Evolutionary conservation across 768 basidiomycete species (phyloP), one percentile per base, ranked within the genome.

Genomic region (Collybiopsis confluens): DNA sequence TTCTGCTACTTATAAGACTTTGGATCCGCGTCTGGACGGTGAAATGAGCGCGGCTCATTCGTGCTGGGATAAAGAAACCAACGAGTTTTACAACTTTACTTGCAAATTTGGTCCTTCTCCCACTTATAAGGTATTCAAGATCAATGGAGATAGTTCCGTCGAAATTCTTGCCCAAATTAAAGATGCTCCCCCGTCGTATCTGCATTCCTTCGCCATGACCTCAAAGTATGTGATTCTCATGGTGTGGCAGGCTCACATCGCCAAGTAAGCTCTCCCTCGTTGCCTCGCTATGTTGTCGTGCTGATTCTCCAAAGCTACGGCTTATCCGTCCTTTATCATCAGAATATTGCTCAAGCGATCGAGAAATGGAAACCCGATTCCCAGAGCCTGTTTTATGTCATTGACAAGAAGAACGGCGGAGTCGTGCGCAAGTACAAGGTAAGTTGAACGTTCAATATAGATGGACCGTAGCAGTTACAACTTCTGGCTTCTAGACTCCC

Each of bases 181-280:
- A 3, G 73, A 73, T 44, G 73, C 73, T 0, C 70, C 70, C 0
- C 62, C 59, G n/a, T 66, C 70, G 18, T 74, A 74, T 50, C 33
- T 74, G 30, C 73, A 74, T 54, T 69, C 71, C 16, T 65, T 72
- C 13, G 50, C 66, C 5, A 59, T 74, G 57, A 74, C 73, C 18
- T 62, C 67, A 48, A 68, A 67, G 21, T 72, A 69, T 56, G 63
- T 70, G 43, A 61, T 72, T 33, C 50, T 73, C 10, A 72, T 68
- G 47, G 48, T 71, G 11, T 75, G 70, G 71, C 59, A 62, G 18
- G 56, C 62, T 16, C 62, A 68, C 10, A 57, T 57, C 37, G 21
- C 42, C 8, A 16, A 23, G 21, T 41, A 42, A 13, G 33, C 30
- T n/a, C 44, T 35, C 26, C 21, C 33, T 21, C 16, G 21, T 16